Evolutionary conservation across 371 early-diverging fungal genomes (phyloP), one percentile per base, ranked within the genome.

Genomic region (Mucor piriformis): DNA sequence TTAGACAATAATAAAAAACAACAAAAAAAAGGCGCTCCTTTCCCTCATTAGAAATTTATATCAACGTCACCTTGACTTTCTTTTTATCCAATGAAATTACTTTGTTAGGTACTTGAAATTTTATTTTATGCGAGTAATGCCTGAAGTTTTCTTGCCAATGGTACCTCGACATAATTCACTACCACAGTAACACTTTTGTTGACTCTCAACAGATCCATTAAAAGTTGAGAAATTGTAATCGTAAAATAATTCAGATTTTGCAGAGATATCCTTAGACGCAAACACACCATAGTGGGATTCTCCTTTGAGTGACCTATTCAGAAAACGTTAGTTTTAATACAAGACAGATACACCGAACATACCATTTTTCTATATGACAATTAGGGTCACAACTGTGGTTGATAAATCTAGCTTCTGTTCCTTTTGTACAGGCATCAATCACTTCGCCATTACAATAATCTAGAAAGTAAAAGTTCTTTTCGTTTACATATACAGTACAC

Each of bases 321-420:
- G 12, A 20, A 47, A 13, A 35, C 32, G 0, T 32, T 3, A 46
- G 44, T 15, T 12, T 10, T 7, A 32, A 34, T 46, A 4, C 40
- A 47, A 25, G 44, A 57, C 12, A 38, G 6, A 13, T 42, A 18
- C 20, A 33, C 13, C 18, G n/a, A 58, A 1, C 46, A 20, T 35
- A 87, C 93, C 93, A 93, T 75, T 93, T 92, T 61, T 94, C 93
- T 56, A 95, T 92, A 37, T 90, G 92, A 74, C 95, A 94, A 65
- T 96, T 96, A 18, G 96, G 95, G n/a, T 87, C 87, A 66, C 96
- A 96, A 43, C 88, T 83, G 50, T 79, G 79, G 18, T 79, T 79
- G 40, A 79, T 76, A 50, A 79, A 79, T 27, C 79, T 60, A 16
- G 79, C 71, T 24, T 66, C 67, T 3, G 63, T 61, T 29, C 71